Base-by-base conservation (phyloP, 768 basidiomycete species). In the Xerocomellus amylosporus region DNA sequence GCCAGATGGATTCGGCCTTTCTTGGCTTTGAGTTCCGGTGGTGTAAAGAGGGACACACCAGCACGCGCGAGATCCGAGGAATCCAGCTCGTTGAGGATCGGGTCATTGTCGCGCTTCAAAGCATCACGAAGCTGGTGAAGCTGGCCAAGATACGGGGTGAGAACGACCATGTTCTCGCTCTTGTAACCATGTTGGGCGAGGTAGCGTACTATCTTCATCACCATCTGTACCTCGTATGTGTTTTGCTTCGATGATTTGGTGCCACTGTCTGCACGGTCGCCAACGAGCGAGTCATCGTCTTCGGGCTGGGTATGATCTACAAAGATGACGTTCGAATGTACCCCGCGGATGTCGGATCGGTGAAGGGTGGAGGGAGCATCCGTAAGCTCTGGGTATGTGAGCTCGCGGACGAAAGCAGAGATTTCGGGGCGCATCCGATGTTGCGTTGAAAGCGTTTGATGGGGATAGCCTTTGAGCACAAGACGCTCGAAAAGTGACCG, bases 361-460 rank as follows among this genome's bases (percentile, higher is more conserved):
- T 71, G 70, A 15, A 61, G 17, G 0, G 87, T 87, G 4, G 53
- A 64, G 1, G 74, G 64, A 0, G 82, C 84, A 54, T 88, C 87
- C 0, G 70, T 51, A 8, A 88, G 79, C 22, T 85, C 82, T 0
- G 83, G 84, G 56, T 88, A 87, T 0, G 86, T 88, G n/a, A 88
- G 76, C 7, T 73, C 61, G 10, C 87, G 79, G 34, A 88, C 77
- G 15, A 87, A 73, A 0, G 74, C 60, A 7, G 87, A 85, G 7
- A 88, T 87, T 54, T 88, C 84, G 0, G 87, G 87, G 1, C 86
- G 76, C 87, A 88, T 88, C 26, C 87, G 80, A 61, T 88, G 87
- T 56, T 88, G 87, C 34, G 75, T 64, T 1, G 62, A 66, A 13
- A 88, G 77, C 0, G 75, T 82, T 46, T 71, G 62, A 56, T 88